phyloP scores from a whole-genome alignment of 208 protist species.

The Vickermania spadyakhi region DNA sequence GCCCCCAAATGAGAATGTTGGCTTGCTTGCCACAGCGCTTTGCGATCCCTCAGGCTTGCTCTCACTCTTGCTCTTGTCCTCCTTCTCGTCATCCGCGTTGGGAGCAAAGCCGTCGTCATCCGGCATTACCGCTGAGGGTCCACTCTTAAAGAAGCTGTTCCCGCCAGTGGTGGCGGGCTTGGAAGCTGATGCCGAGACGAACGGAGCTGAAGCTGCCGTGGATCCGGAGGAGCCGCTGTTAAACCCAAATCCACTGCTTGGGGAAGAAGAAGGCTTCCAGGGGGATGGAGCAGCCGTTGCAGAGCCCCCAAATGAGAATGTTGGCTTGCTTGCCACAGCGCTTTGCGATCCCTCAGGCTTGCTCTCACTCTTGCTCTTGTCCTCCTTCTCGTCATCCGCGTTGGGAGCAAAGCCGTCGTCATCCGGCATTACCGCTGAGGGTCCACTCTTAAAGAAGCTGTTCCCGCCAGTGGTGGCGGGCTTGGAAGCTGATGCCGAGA shows the following conservation, averaged over 20 bases:
- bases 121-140: slow-evolving; percentile 40
- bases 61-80: slow-evolving; percentile 9
- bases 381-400: slow-evolving; percentile 46
- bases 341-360: slow-evolving; percentile 7
- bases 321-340: slow-evolving; percentile 9
- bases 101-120: slow-evolving; percentile 65
- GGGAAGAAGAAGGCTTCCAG: too few species aligned
- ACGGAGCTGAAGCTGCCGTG: too few species aligned
- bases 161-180: too few species aligned
- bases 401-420: slow-evolving; percentile 62
- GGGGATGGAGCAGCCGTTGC: slow-evolving; percentile 2
- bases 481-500: background rate
- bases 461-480: slow-evolving; percentile 6
- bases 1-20: slow-evolving; percentile 33
- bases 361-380: slow-evolving; percentile 3
- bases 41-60: too few species aligned
- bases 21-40: slow-evolving; percentile 2
- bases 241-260: too few species aligned
- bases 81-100: slow-evolving; percentile 45
- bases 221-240: background rate
- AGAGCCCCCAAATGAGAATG: slow-evolving; percentile 4
- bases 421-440: slow-evolving; percentile 37
- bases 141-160: slow-evolving; percentile 39
- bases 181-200: too few species aligned
- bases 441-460: slow-evolving; percentile 42